These are phyloP conservation scores for Xylaria sp. DNA, from an alignment of 2,329 filamentous ascomycete species.

Conservation along the genomic window DNA sequence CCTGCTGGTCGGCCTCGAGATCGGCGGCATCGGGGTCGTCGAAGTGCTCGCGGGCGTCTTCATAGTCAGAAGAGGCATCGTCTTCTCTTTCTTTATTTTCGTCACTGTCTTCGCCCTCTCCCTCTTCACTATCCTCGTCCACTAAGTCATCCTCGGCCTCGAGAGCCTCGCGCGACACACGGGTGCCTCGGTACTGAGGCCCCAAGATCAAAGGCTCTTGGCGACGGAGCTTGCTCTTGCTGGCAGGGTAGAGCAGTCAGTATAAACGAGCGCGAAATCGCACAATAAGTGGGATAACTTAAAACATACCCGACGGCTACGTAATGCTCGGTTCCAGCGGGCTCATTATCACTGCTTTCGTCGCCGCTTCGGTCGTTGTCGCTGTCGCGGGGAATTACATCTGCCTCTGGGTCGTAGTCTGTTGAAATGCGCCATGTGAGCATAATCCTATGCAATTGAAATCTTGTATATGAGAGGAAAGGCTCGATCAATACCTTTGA, in stretches of 20 bases:
- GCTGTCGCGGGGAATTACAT: slow-evolving; percentile 55
- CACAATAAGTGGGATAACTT: no score
- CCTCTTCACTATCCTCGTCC: slow-evolving; percentile 39
- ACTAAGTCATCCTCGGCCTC: slow-evolving; percentile 55
- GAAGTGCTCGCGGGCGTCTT: slow-evolving; percentile 52
- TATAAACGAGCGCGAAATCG: slow-evolving; percentile 11
- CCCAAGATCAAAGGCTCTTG: slow-evolving; percentile 76
- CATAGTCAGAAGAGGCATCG: slow-evolving; percentile 50
- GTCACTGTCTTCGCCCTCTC: slow-evolving; percentile 53
- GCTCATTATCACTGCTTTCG: slow-evolving; percentile 62
- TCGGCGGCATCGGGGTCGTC: slow-evolving; percentile 68
- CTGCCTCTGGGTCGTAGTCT: slow-evolving; percentile 87
- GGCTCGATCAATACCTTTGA: slow-evolving; percentile 63
- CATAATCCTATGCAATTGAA: not conserved
- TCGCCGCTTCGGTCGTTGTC: slow-evolving; percentile 66
- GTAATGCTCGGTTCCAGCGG: slow-evolving; percentile 86
- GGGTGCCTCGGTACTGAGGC: slow-evolving; percentile 81
- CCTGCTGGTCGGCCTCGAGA: slow-evolving; percentile 61
- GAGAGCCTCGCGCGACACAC: slow-evolving; percentile 73
- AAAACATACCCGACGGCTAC: slow-evolving; percentile 55
- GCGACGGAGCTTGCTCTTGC: slow-evolving; percentile 85
- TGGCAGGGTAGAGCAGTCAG: slow-evolving; percentile 47
- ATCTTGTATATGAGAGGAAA: not conserved
- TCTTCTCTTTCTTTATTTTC: slow-evolving; percentile 58
- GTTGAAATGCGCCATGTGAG: slow-evolving; percentile 35